A percentile compares a stretch with the other conserved stretches of the same genome.
phyloP scores from a whole-genome alignment of 768 basidiomycete species.

The Psilocybe azurescens region DNA sequence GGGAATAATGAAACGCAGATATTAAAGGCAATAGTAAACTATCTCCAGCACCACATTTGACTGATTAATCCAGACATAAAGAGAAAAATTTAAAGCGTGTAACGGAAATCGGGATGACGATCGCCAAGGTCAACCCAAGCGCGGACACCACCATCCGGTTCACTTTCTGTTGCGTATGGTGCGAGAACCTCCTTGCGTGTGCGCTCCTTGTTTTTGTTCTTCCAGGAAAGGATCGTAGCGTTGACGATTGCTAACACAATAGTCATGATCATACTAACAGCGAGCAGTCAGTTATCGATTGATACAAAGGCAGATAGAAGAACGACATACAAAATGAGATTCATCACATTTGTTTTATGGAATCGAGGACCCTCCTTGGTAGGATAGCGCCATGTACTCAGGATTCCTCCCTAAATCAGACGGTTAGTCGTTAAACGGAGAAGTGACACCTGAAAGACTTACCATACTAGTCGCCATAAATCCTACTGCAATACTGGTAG shows the following conservation, averaged over 20 bases:
- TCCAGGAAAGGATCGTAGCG: slow-evolving; percentile 28
- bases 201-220: slow-evolving; percentile 30
- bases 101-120: slow-evolving; percentile 41
- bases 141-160: slow-evolving; percentile 29
- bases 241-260: slow-evolving; percentile 30
- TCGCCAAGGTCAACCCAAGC: slow-evolving; percentile 44
- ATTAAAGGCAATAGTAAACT: too few species aligned
- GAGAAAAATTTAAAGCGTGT: slow-evolving; percentile 13
- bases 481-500: slow-evolving; percentile 36
- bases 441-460: slow-evolving; percentile 14
- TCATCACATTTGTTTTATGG: slow-evolving; percentile 40
- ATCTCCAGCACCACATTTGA: too few species aligned
- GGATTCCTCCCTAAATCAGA: slow-evolving; percentile 37
- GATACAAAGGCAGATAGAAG: background rate
- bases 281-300: too few species aligned
- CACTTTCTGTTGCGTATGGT: slow-evolving; percentile 33
- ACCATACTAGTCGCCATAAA: slow-evolving; percentile 40
- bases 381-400: slow-evolving; percentile 45
- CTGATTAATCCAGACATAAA: too few species aligned
- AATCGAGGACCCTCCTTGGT: slow-evolving; percentile 42
- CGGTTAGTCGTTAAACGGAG: background rate
- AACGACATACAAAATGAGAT: slow-evolving; percentile 36
- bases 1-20: too few species aligned
- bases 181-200: slow-evolving; percentile 32
- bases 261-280: slow-evolving; percentile 27